Evolutionary conservation across 164 flowering plant species (phyloP).

Genomic region (Vitis cinerea): DNA sequence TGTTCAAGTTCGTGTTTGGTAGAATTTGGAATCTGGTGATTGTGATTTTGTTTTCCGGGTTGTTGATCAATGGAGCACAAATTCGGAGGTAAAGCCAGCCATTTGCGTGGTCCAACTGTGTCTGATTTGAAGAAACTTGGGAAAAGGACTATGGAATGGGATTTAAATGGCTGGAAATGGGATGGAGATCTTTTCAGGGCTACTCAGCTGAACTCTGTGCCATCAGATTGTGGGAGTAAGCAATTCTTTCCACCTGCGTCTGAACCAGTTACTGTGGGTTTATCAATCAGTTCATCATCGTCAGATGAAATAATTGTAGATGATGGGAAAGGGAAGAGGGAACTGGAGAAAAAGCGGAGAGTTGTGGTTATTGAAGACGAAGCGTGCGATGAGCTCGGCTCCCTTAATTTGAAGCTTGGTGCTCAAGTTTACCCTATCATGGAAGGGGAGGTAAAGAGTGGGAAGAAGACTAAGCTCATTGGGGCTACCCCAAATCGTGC

Average conservation of each 20-base stretch:
- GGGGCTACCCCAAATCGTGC: slow-evolving; percentile 47
- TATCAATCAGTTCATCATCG: slow-evolving; percentile 24
- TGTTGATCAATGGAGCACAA: slow-evolving; percentile 48
- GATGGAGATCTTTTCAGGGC: slow-evolving; percentile 73
- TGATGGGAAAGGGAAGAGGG: slow-evolving; percentile 23
- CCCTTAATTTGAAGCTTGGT: slow-evolving; percentile 69
- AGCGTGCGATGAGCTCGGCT: slow-evolving; percentile 40
- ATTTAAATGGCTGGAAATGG: slow-evolving; percentile 85
- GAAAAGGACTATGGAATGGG: slow-evolving; percentile 65
- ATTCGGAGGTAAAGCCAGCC: slow-evolving; percentile 32
- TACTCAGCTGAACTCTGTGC: slow-evolving; percentile 35
- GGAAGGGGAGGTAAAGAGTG: slow-evolving; percentile 46
- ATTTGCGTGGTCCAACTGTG: slow-evolving; percentile 29
- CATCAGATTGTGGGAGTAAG: slow-evolving; percentile 37
- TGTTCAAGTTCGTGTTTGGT: slow-evolving; percentile 1
- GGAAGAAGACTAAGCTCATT: slow-evolving; percentile 57
- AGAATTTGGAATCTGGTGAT: slow-evolving; percentile 8
- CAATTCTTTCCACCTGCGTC: slow-evolving; percentile 46
- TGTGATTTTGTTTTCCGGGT: slow-evolving; percentile 4
- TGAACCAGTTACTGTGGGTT: slow-evolving; percentile 21
- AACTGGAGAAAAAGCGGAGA: slow-evolving; percentile 64
- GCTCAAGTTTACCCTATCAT: slow-evolving; percentile 42
- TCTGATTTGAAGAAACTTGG: slow-evolving; percentile 34
- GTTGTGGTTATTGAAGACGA: slow-evolving; percentile 34
- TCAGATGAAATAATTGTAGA: slow-evolving; percentile 26